Base-by-base conservation (phyloP, 225 moss, liverwort and hornwort genomes). In the Antitrichia curtipendula region DNA sequence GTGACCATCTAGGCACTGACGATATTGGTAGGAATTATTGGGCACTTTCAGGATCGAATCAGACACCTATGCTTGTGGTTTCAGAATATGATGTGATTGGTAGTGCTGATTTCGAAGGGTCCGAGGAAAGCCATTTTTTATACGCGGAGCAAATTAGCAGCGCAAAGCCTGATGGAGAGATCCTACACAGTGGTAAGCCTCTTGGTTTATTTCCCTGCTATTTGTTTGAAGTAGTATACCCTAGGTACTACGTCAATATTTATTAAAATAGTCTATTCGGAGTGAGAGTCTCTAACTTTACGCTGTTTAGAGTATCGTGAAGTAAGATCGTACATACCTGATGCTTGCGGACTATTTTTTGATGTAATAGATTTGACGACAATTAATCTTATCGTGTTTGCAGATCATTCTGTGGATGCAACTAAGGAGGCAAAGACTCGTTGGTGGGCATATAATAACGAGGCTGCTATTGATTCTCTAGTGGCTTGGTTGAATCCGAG, bases 1-100 rank as follows among this genome's bases (percentile, higher is more conserved):
- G 99, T 71, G 96, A 99, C 77, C 94, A 94, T 64, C 91, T 99
- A 80, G 99, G 99, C 80, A 94, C 88, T 88, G 99, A 99, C 90
- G 96, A 97, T 75, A 54, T 90, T 60, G 99, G 99, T 87, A 93
- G 97, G 83, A 91, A 90, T 70, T 99, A 99, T 88, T 99, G 99
- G 99, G 94, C 91, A 25, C 94, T 99, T 56, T 95, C 91, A 81
- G 96, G 97, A 74, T 92, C 92, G 66, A 92, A 93, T 83, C 93
- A 90, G 81, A 88, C 72, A 66, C 99, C 97, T 52, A 92, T 95
- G 93, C 90, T 99, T 86, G 96, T 97, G 77, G 97, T 97, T 85
- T 95, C 87, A 78, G 88, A 94, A 85, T 88, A 78, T 58, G 93
- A 94, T 84, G 80, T 90, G 73, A 70, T 79, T 61, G 90, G 92